Percentiles rank a stretch among this genome's conserved stretches.
phyloP scores from a whole-genome alignment of 2,329 filamentous ascomycete genomes.

The Zasmidium cellare region DNA sequence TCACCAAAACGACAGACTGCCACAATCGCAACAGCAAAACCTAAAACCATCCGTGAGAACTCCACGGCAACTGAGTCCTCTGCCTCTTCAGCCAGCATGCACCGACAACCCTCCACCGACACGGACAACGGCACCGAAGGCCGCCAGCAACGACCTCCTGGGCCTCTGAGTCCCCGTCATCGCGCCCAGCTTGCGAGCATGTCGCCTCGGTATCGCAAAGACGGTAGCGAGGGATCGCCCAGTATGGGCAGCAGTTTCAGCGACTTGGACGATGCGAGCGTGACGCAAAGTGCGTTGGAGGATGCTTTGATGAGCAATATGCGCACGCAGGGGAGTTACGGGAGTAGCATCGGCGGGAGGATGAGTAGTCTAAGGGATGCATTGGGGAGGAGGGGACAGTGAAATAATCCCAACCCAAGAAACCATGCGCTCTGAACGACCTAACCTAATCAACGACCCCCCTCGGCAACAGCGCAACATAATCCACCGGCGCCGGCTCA shows the following conservation, averaged over 20 bases:
- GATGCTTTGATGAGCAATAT: conserved; percentile 74
- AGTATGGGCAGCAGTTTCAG: conserved; percentile 86
- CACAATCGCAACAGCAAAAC: conserved; percentile 8
- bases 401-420: too few species aligned
- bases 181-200: conserved; percentile 59
- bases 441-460: conserved; percentile 44
- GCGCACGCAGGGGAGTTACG: conserved; percentile 47
- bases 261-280: conserved; percentile 79
- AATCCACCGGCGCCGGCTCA: conserved; percentile 68
- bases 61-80: conserved; percentile 19
- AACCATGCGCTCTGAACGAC: too few species aligned
- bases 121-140: conserved; percentile 9
- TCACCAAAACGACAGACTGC: conserved; percentile 5
- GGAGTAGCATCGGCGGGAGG: conserved; percentile 45
- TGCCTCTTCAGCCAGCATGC: conserved; percentile 46
- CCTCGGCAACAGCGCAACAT: conserved; percentile 61
- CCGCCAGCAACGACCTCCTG: conserved; percentile 18
- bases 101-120: conserved; percentile 17
- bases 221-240: conserved; percentile 71
- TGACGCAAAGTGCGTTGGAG: conserved; percentile 78
- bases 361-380: conserved; percentile 58
- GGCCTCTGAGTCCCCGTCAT: conserved; percentile 52
- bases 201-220: conserved; percentile 56
- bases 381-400: conserved; percentile 13
- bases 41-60: conserved; percentile 6